Evolutionary conservation across 2,329 filamentous ascomycete species (phyloP), one percentile per base, ranked within the genome.

Genomic region (Apiospora marii): DNA sequence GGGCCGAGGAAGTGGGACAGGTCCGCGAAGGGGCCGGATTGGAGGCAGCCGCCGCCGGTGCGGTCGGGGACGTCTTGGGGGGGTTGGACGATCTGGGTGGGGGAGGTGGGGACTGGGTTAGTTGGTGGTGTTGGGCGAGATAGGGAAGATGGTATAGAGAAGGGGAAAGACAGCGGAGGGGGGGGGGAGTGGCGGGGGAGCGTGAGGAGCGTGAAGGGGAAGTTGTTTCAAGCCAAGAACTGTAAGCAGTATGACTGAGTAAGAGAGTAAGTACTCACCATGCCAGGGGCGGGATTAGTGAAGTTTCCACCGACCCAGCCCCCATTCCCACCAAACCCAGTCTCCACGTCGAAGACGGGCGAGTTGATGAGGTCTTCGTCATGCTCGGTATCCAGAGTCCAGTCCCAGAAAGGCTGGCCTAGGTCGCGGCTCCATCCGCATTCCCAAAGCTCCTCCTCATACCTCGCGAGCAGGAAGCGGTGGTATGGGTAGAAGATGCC

Each of bases 331-430:
- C 73, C 72, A 19, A 77, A 73, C 7, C 73, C 73, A 3, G 72
- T 70, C 4, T 61, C 51, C 0, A 58, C 37, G 8, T 76, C 75
- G 14, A 76, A 75, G 27, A 76, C 48, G 44, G 75, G 71, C 22
- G 74, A 75, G 2, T 24, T 51, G 7, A 73, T 41, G 19, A 73
- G 49, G 34, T 71, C 58, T 1, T 41, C 22, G n/a, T 69, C 68
- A 70, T 73, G 72, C 30, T 53, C 69, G 2, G 61, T 48, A 14
- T 73, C 70, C 53, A 75, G 67, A 37, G 58, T 73, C 72, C 72
- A 72, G 61, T 73, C 77, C 77, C 77, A 77, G 72, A 76, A 78
- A 2, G 78, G 77, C 4, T 77, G 73, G 1, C 73, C 75, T 0
- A 69, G 68, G 14, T 10, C 48, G 12, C 75, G 78, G 4, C 73